A percentile compares a stretch with the other conserved stretches of the same genome.
phyloP scores from a whole-genome alignment of 1,284 basidiomycete genomes.

The Rhodotorula sp. region DNA sequence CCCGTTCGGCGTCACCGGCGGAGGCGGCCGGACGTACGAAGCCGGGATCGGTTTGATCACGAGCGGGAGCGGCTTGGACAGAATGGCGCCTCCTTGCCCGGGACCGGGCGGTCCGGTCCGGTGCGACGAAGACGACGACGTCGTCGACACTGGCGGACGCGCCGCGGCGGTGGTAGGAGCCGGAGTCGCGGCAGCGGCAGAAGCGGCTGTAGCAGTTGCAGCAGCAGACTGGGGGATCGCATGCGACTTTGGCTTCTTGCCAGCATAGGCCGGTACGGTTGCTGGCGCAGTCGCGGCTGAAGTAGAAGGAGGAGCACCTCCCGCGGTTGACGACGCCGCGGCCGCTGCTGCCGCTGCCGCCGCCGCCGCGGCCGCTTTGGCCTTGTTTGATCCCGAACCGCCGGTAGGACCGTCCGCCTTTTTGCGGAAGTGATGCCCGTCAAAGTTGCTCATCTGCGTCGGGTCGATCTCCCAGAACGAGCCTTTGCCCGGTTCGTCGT shows the following conservation, averaged over 20 bases:
- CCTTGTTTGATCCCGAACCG: constrained; percentile 6
- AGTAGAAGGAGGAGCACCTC: no score
- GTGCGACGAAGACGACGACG: neutral
- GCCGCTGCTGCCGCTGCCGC: neutral
- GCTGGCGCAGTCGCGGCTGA: neutral
- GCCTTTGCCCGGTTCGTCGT: constrained; percentile 32
- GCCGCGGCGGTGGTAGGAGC: neutral
- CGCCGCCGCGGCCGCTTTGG: neutral
- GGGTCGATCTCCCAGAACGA: constrained; percentile 40
- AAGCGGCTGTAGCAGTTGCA: neutral
- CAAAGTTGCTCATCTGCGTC: constrained; percentile 29
- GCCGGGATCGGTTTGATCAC: constrained; percentile 61
- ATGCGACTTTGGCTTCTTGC: neutral
- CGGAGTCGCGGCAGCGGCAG: neutral
- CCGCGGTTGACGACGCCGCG: neutral
- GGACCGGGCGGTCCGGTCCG: neutral
- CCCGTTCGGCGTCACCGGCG: constrained; percentile 30
- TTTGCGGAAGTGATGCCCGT: constrained; percentile 37
- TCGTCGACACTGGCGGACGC: neutral
- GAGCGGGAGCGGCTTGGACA: constrained; percentile 56
- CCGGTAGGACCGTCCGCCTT: neutral
- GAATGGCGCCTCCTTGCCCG: constrained; percentile 2
- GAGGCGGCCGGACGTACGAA: constrained; percentile 46
- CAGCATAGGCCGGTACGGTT: neutral
- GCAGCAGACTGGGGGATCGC: constrained; percentile 3